Evolutionary conservation across 768 basidiomycete species (phyloP), one percentile per base, ranked within the genome.

Genomic region (Dioszegia aurantiaca): DNA sequence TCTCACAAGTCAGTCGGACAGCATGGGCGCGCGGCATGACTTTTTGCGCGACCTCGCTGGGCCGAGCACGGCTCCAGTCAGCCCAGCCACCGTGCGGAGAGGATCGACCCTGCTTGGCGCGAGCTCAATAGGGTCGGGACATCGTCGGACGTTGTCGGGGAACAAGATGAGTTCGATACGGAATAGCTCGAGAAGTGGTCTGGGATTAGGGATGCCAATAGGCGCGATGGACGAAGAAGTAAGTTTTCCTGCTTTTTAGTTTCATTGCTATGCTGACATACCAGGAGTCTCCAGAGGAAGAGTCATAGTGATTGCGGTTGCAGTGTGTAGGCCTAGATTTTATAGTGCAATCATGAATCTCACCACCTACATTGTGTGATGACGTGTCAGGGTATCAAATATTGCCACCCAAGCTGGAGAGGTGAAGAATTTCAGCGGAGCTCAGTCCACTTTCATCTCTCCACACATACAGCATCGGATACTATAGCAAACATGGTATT

Each of bases 401-500:
- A 37, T 36, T 51, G 49, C 37, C 33, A 51, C 37, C 49, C 37
- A 23, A 8, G 9, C 5, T 16, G 5, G 36, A 19, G 16, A 52
- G 9, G 21, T 49, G 19, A 26, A 41, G 31, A 41, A 19, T 14
- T 44, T 43, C 41, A 31, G 27, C 17, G 31, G 16, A n/a, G 2
- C 19, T 23, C 11, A 12, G n/a, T 30, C 41, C 17, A 19, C 28
- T 31, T 33, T 26, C 12, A 44, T 5, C 42, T 24, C 5, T 43
- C 14, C 14, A 6, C 33, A 33, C 14, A 6, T 33, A 33, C 14
- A 6, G 14, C 33, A 33, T 27, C 16, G 24, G 23, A 31, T 31
- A 55, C 41, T 23, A 3, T 2, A 30, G 2, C n/a, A 54, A 64
- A 64, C 17, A 71, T 71, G 69, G 69, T 68, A 26, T 59, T 68